Conservation (phyloP, 352 stramenopile species). For the Globisporangium takayamanum region DNA sequence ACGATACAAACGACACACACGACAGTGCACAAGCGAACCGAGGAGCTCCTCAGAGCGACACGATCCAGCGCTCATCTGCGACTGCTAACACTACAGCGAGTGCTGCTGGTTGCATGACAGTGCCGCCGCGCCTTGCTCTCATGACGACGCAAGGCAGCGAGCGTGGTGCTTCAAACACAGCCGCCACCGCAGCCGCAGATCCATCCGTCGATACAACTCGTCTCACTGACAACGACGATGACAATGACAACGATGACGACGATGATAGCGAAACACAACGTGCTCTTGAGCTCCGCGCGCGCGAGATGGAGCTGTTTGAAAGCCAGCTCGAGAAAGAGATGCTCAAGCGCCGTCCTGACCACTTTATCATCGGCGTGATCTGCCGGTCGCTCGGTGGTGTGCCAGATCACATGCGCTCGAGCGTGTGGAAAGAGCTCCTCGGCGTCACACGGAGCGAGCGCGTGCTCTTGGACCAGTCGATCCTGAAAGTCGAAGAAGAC, state of each 20-base stretch:
- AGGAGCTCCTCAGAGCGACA: too few relatives aligned
- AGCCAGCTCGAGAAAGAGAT: conserved; percentile 61
- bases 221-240: too few relatives aligned
- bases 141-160: too few relatives aligned
- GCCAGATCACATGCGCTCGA: conserved; percentile 37
- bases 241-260: background rate
- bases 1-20: too few relatives aligned
- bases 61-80: too few relatives aligned
- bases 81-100: too few relatives aligned
- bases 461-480: conserved; percentile 60
- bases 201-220: too few relatives aligned
- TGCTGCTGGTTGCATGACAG: too few relatives aligned
- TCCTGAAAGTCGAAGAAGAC: conserved; percentile 72
- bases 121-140: too few relatives aligned
- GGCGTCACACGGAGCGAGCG: conserved; percentile 61
- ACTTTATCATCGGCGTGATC: conserved; percentile 63
- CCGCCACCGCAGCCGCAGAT: background rate
- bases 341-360: conserved; percentile 56
- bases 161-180: too few relatives aligned
- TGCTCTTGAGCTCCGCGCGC: background rate
- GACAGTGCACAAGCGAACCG: too few relatives aligned
- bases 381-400: conserved; percentile 68
- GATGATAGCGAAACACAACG: background rate
- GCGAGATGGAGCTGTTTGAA: conserved; percentile 13
- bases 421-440: conserved; percentile 78